Percentiles rank a stretch among this genome's conserved stretches.
Conservation (phyloP, 345 rosid genomes). For the Lumnitzera littorea region DNA sequence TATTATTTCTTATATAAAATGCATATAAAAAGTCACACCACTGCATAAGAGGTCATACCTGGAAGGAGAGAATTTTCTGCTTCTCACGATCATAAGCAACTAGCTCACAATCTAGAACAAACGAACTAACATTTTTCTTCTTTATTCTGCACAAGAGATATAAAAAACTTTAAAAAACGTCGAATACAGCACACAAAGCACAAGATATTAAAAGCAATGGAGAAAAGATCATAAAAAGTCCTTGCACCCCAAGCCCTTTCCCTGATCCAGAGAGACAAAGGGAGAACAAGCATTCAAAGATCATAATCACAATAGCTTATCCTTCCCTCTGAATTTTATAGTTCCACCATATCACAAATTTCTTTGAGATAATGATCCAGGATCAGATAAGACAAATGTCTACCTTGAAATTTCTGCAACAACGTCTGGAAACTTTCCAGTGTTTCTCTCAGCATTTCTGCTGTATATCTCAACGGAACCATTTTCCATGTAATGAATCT, state of each 20-base stretch:
- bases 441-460: slow-evolving; percentile 87
- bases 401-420: slow-evolving; percentile 68
- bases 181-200: no score
- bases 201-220: no score
- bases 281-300: no score
- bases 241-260: no score
- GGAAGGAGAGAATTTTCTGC: slow-evolving; percentile 79
- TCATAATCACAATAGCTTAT: no score
- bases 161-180: slow-evolving; percentile 5
- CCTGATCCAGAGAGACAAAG: no score
- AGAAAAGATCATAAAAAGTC: no score
- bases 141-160: slow-evolving; percentile 47
- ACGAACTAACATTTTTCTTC: slow-evolving; percentile 60
- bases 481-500: slow-evolving; percentile 88
- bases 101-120: slow-evolving; percentile 87
- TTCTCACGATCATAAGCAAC: slow-evolving; percentile 82
- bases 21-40: not conserved
- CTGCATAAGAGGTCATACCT: slow-evolving; percentile 37
- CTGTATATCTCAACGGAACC: slow-evolving; percentile 92
- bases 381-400: slow-evolving; percentile 1
- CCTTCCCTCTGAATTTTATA: no score
- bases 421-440: slow-evolving; percentile 89
- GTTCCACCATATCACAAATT: no score
- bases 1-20: no score
- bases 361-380: no score